Percentiles rank a stretch among this genome's conserved stretches.
phyloP scores from a whole-genome alignment of 768 basidiomycete genomes.

The Russula dissimulans region DNA sequence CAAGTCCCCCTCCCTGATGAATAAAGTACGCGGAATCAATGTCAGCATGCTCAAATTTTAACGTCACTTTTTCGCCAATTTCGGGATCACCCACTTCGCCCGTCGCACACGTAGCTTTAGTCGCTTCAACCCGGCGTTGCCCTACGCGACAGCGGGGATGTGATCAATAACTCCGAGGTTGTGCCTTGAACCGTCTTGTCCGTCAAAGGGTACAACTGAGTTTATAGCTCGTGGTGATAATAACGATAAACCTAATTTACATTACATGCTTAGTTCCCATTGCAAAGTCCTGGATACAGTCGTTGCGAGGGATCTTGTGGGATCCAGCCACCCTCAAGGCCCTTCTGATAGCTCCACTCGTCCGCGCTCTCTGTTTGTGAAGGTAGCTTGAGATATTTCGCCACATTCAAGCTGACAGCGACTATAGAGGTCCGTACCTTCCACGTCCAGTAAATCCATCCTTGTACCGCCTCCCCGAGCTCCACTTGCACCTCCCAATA shows the following conservation, averaged over 20 bases:
- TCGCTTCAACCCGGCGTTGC: not conserved
- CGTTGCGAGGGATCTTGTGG: constrained; percentile 60
- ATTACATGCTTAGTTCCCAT: not conserved
- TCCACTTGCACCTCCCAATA: constrained; percentile 78
- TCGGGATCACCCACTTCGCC: too few relatives aligned
- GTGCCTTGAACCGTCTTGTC: too few relatives aligned
- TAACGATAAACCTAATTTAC: not conserved
- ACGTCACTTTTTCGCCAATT: too few relatives aligned
- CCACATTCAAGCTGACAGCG: not conserved
- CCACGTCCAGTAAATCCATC: constrained; percentile 77
- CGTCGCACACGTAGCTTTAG: too few relatives aligned
- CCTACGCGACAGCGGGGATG: not conserved
- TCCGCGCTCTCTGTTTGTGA: constrained; percentile 54
- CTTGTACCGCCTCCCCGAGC: constrained; percentile 60
- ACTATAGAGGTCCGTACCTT: constrained; percentile 38
- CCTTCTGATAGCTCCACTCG: constrained; percentile 71
- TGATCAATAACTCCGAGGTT: too few relatives aligned
- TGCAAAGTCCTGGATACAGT: constrained; percentile 55
- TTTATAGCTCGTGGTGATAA: not conserved
- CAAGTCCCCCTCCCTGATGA: too few relatives aligned
- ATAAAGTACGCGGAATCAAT: too few relatives aligned
- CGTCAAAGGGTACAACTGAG: not conserved
- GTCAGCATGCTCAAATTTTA: too few relatives aligned
- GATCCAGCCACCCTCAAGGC: constrained; percentile 70
- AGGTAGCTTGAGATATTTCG: not conserved